Evolutionary conservation across 805 yeast species (phyloP), one percentile per base, ranked within the genome.

Genomic region (Saturnispora mendoncae): DNA sequence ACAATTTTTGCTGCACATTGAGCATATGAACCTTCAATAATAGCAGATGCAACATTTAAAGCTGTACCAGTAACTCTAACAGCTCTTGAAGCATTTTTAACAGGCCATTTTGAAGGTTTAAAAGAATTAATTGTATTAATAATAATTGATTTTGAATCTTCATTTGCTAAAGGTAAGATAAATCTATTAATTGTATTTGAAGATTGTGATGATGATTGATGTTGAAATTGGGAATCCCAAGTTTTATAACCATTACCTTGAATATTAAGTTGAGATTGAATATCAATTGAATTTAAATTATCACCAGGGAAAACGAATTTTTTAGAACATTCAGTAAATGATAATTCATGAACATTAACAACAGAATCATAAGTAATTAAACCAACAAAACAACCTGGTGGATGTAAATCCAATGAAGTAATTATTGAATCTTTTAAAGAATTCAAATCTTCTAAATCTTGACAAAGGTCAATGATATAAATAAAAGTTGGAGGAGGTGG

Each of bases 41-140:
- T 60, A 51, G 83, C 74, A 21, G 87, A 71, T 8, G 97, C 95
- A 50, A 92, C 78, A 49, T 83, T 76, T 52, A 88, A 62, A 4
- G 98, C 97, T 23, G 94, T 79, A 45, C 98, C 98, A 3, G 96
- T 85, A 45, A 90, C 83, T 66, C 99, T 76, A 41, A 84, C 65
- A 7, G 97, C 84, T 60, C 99, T 78, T 56, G 78, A 78, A 39
- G 84, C 85, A 38, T 82, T 75, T 36, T 83, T 81, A 28, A 84
- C 83, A 26, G 90, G 76, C 99, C 99, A 92, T 45, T 58, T 62
- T 9, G 67, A 62, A 25, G 54, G 51, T 45, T 78, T 68, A 57
- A 92, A 71, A 46, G 78, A 76, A 64, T 87, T 95, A 52, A 92
- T 71, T 42, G 84, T 72, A 47, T 75, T 77, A 23, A 85, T 82